Evolutionary conservation across 305 asterid species (phyloP), one percentile per base, ranked within the genome.

Genomic region (Vinca major): DNA sequence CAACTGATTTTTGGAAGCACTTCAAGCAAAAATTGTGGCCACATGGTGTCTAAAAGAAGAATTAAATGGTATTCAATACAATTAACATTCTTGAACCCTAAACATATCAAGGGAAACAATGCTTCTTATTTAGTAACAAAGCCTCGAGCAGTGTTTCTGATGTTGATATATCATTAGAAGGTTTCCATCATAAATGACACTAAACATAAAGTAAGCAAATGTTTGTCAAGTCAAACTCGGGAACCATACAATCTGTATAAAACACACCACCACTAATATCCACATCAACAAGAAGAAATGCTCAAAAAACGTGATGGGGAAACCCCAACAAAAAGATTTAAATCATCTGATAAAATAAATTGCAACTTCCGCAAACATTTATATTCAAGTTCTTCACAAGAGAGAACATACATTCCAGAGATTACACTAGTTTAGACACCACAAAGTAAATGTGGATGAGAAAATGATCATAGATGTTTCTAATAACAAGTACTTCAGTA

Each of bases 1-100:
- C 86, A 51, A 80, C 75, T 95, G 86, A 86, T 72, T 70, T 91
- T 43, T 87, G 84, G 62, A 89, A 91, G 85, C 98, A 91, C 79
- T 84, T 89, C 83, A 91, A 73, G 81, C 98, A 91, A 71, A 91
- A 91, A 74, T 91, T 91, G 84, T 91, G 98, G 71, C 98, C 98
- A 45, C 98, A 91, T 62, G 98, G 96, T 0, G 96, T 89, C 98
- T 91, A 86, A 63, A 80, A 77, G 65, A 74, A 66, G 43, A 71
- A 67, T 21, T 36, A 14, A 33, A 5, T 26, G 1, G 40, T 13
- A 67, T 50, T 19, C 19, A 16, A 3, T 51, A 50, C 61, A 12
- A 12, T 4, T 26, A 26, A 37, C 14, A 47, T 6, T 19, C 63
- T 20, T 53, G 45, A 16, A 13, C 0, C 54, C 7, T 19, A 19